These are phyloP conservation scores for Calonectria hawksworthii DNA, from an alignment of 2,329 filamentous ascomycete species.

Conservation along the genomic window DNA sequence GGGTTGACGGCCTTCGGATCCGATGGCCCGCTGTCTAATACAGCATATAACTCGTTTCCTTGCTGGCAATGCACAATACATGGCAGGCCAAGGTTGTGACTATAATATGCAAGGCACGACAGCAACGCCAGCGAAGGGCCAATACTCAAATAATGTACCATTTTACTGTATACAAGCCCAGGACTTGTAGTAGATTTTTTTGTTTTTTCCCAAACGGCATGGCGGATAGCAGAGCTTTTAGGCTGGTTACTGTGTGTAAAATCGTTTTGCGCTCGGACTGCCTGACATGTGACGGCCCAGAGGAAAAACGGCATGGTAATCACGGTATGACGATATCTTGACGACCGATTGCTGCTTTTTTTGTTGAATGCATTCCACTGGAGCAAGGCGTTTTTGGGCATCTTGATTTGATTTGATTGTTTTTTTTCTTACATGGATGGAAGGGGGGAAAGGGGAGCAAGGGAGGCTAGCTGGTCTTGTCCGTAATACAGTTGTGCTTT, in stretches of 20 bases:
- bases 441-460: neutral
- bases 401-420: slow-evolving; percentile 31
- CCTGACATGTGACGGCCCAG: slow-evolving; percentile 17
- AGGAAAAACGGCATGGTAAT: slow-evolving; percentile 27
- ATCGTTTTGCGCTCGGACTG: neutral
- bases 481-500: neutral
- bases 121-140: neutral
- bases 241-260: neutral
- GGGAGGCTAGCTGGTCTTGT: slow-evolving; percentile 10
- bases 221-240: neutral
- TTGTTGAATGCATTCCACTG: slow-evolving; percentile 31
- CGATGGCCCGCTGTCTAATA: slow-evolving; percentile 71
- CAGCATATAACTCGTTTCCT: no score
- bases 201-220: neutral
- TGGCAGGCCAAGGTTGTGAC: neutral
- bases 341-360: slow-evolving; percentile 27
- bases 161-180: slow-evolving; percentile 12
- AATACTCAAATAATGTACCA: slow-evolving; percentile 10
- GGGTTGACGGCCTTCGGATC: slow-evolving; percentile 85
- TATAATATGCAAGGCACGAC: neutral
- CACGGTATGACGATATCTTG: slow-evolving; percentile 41
- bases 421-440: neutral
- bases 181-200: slow-evolving; percentile 25
- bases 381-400: slow-evolving; percentile 33
- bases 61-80: slow-evolving; percentile 2